Evolutionary conservation across 371 early-diverging fungal species (phyloP).

Genomic region (Haplosporangium sp.): DNA sequence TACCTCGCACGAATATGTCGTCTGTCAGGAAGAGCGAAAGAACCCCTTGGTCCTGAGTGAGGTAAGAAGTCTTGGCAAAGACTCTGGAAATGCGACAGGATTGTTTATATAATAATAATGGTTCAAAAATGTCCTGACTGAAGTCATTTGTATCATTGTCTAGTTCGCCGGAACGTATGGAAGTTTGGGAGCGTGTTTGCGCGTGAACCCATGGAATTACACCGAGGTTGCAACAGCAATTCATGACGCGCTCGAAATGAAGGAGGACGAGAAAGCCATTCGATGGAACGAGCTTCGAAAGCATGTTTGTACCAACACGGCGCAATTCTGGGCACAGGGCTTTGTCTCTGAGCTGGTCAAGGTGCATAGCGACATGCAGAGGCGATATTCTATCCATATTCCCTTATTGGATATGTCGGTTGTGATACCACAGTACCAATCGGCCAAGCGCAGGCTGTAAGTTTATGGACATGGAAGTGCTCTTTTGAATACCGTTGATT

Average conservation of each 20-base stretch:
- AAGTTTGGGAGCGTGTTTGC: constrained; percentile 87
- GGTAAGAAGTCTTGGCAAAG: constrained; percentile 30
- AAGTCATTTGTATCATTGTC: neutral
- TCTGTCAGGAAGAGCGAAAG: constrained; percentile 86
- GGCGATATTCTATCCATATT: constrained; percentile 69
- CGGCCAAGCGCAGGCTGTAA: constrained; percentile 69
- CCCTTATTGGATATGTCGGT: constrained; percentile 63
- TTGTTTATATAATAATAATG: too few species aligned
- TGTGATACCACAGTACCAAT: constrained; percentile 60
- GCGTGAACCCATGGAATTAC: constrained; percentile 93
- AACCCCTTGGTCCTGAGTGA: constrained; percentile 92
- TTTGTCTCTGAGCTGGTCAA: constrained; percentile 66
- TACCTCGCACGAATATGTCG: constrained; percentile 95
- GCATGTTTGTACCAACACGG: constrained; percentile 79
- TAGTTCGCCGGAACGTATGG: constrained; percentile 95
- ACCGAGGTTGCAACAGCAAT: constrained; percentile 88
- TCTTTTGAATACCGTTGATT: constrained; percentile 3
- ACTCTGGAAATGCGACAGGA: neutral
- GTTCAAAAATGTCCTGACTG: too few species aligned
- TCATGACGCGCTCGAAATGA: constrained; percentile 82
- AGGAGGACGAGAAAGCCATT: constrained; percentile 53
- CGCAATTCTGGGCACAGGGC: constrained; percentile 68
- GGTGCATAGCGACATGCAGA: constrained; percentile 67
- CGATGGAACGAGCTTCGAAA: constrained; percentile 75
- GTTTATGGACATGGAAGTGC: constrained; percentile 17